These are phyloP conservation scores for Botryosphaeria dothidea DNA, from an alignment of 2,329 filamentous ascomycete species.

Conservation along the genomic window DNA sequence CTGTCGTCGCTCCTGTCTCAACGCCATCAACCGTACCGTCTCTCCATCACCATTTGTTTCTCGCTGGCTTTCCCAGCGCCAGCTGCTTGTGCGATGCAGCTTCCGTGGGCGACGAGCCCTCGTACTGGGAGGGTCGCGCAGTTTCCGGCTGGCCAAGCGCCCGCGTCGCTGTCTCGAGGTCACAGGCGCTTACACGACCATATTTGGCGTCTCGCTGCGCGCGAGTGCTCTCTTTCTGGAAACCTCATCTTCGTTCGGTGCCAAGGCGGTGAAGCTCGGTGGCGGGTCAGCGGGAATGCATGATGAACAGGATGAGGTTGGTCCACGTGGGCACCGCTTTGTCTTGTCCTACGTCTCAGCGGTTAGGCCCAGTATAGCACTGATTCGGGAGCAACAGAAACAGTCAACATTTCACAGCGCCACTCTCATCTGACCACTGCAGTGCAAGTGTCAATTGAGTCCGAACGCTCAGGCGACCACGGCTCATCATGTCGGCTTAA, in stretches of 20 bases:
- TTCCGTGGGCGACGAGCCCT: neutral
- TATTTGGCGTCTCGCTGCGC: neutral
- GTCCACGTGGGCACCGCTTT: too few relatives aligned
- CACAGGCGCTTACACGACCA: neutral
- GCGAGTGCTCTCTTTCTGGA: neutral
- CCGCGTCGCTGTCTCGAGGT: neutral
- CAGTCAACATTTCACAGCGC: too few relatives aligned
- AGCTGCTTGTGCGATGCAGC: neutral
- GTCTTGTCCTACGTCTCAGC: too few relatives aligned
- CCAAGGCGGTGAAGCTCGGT: neutral
- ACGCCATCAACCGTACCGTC: too few relatives aligned
- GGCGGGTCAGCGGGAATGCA: too few relatives aligned
- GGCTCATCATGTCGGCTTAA: too few relatives aligned
- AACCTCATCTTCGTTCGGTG: neutral
- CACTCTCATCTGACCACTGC: too few relatives aligned
- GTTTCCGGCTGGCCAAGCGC: slow-evolving; percentile 4
- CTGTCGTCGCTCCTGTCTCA: neutral
- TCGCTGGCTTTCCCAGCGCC: neutral
- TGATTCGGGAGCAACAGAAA: too few relatives aligned
- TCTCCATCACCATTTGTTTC: neutral
- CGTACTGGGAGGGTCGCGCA: neutral
- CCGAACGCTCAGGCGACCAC: too few relatives aligned
- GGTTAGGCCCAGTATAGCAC: too few relatives aligned
- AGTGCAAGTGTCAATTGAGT: too few relatives aligned
- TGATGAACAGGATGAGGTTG: too few relatives aligned